These are phyloP conservation scores for Pseudozyma sp. DNA, from an alignment of 1,284 basidiomycete species.

Conservation along the genomic window DNA sequence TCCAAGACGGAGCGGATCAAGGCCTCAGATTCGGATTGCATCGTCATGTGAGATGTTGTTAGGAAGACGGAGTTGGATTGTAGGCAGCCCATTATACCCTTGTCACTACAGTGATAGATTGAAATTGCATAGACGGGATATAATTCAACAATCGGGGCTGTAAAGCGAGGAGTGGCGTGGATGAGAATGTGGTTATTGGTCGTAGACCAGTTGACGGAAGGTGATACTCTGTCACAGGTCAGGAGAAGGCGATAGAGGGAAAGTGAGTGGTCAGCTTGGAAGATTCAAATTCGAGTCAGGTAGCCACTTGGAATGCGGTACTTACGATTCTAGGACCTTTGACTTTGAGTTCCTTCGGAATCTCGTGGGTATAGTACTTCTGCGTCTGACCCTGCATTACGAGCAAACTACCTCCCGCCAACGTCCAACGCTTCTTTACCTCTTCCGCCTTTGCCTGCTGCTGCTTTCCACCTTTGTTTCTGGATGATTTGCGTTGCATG, in stretches of 20 bases:
- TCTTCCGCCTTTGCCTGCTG: slow-evolving; percentile 4
- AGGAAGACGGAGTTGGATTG: too few species aligned
- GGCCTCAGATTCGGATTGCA: slow-evolving; percentile 43
- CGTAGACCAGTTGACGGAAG: slow-evolving; percentile 52
- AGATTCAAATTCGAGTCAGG: too few species aligned
- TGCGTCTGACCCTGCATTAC: slow-evolving; percentile 74
- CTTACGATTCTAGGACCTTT: slow-evolving; percentile 52
- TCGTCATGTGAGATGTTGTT: slow-evolving; percentile 23
- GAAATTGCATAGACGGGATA: background rate
- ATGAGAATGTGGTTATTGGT: slow-evolving; percentile 2
- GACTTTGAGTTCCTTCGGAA: slow-evolving; percentile 59
- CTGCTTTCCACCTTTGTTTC: slow-evolving; percentile 2
- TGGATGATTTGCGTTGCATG: slow-evolving; percentile 63
- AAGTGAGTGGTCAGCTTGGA: too few species aligned
- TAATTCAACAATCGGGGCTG: background rate
- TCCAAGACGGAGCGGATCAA: slow-evolving; percentile 35
- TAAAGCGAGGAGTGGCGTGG: background rate
- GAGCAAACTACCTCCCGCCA: slow-evolving; percentile 72
- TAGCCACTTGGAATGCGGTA: background rate
- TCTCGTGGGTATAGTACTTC: slow-evolving; percentile 71
- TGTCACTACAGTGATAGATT: too few species aligned
- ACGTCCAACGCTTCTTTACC: slow-evolving; percentile 65
- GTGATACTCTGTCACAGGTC: slow-evolving; percentile 41
- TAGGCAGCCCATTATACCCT: too few species aligned
- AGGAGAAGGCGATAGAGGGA: background rate